Evolutionary conservation across 2,329 filamentous ascomycete genomes (phyloP).

Genomic region (Venturia nashicola): DNA sequence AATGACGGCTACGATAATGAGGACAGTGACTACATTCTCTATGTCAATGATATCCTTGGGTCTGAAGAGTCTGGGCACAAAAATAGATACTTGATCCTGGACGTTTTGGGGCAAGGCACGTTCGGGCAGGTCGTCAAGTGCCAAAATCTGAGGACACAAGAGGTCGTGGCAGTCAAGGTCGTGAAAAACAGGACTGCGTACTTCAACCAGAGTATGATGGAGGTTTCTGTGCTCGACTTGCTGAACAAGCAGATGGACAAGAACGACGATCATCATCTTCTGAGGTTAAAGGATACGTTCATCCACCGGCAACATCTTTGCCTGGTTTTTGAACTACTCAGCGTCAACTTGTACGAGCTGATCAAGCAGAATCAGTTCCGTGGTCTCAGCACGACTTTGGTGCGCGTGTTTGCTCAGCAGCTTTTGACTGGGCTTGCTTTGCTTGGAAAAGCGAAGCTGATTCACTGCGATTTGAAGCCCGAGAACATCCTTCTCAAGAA

Average conservation of each 20-base stretch:
- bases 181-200: slow-evolving; percentile 99
- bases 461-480: slow-evolving; percentile 96
- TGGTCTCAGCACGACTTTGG: slow-evolving; percentile 88
- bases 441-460: slow-evolving; percentile 89
- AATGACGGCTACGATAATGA: slow-evolving; percentile 99
- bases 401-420: slow-evolving; percentile 95
- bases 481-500: slow-evolving; percentile 98
- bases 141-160: slow-evolving; percentile 94
- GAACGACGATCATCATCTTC: slow-evolving; percentile 93
- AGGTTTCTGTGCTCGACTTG: slow-evolving; percentile 94
- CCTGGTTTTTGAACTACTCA: slow-evolving; percentile 88
- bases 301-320: slow-evolving; percentile 96
- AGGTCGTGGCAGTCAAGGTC: slow-evolving; percentile 97
- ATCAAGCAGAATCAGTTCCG: slow-evolving; percentile 99
- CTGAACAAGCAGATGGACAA: slow-evolving; percentile 98
- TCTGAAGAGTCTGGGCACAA: slow-evolving; percentile 98
- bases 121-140: slow-evolving; percentile 99
- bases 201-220: slow-evolving; percentile 99
- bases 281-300: slow-evolving; percentile 93
- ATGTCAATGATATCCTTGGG: slow-evolving; percentile 95
- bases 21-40: slow-evolving; percentile 97
- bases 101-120: slow-evolving; percentile 92
- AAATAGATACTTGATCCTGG: slow-evolving; percentile 94
- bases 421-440: slow-evolving; percentile 83
- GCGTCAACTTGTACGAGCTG: slow-evolving; percentile 94